Conservation (phyloP, 2,329 filamentous ascomycete genomes). For the Metarhizium robertsii region DNA sequence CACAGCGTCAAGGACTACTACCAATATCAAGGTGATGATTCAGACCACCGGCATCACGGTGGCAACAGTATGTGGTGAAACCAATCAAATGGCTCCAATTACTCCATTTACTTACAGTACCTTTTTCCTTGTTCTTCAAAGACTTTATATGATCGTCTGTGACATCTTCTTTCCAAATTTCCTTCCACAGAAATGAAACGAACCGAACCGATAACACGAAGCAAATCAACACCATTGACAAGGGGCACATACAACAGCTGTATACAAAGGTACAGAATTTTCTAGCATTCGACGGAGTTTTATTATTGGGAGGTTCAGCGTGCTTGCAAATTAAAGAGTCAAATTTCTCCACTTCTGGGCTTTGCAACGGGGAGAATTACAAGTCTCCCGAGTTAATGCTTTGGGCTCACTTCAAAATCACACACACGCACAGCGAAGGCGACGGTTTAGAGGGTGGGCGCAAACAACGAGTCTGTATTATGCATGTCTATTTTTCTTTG, state of each 20-base stretch:
- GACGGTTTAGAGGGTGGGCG: background rate
- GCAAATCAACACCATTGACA: constrained; percentile 10
- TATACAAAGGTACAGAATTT: constrained; percentile 14
- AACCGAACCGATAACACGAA: background rate
- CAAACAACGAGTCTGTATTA: background rate
- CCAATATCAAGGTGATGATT: constrained; percentile 25
- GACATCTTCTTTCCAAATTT: background rate
- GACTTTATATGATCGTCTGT: constrained; percentile 10
- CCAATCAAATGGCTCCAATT: constrained; percentile 1
- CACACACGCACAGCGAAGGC: constrained; percentile 1
- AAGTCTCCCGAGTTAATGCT: background rate
- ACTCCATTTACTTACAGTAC: constrained; percentile 8
- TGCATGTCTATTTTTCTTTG: background rate
- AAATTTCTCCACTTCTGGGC: background rate
- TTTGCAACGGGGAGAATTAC: background rate
- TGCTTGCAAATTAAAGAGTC: constrained; percentile 12
- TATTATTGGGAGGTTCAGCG: constrained; percentile 15
- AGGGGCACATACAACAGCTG: constrained; percentile 9
- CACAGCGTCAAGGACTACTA: constrained; percentile 32
- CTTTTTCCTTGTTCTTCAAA: background rate
- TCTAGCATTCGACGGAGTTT: constrained; percentile 27
- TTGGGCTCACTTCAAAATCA: background rate
- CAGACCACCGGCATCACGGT: constrained; percentile 25
- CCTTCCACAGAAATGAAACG: constrained; percentile 5
- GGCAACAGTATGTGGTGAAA: constrained; percentile 35